Conservation (phyloP, 73 alveolate species). For the Durusdinium trenchii region DNA sequence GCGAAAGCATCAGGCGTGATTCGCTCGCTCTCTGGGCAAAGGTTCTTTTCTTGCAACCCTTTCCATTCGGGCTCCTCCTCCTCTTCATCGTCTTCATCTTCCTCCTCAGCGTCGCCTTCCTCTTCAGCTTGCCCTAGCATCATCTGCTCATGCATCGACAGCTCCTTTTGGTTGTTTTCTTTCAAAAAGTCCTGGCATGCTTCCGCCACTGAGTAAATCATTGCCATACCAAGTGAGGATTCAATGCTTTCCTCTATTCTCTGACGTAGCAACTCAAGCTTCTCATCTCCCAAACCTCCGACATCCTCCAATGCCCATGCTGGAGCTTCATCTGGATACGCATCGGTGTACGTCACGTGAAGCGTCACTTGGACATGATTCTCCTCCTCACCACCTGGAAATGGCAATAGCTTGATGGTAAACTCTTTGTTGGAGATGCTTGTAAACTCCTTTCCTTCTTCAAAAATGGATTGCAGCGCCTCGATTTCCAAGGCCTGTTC, state of each 20-base stretch:
- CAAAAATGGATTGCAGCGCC: constrained; percentile 91
- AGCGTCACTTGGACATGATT: constrained; percentile 68
- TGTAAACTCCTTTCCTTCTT: constrained; percentile 76
- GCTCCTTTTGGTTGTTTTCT: constrained; percentile 85
- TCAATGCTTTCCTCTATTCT: constrained; percentile 73
- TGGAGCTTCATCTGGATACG: constrained; percentile 91
- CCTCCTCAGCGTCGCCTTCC: constrained; percentile 76
- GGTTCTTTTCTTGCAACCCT: constrained; percentile 54
- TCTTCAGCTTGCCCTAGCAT: constrained; percentile 85
- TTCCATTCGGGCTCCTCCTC: constrained; percentile 95
- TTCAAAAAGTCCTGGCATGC: constrained; percentile 86
- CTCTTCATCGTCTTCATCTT: constrained; percentile 65
- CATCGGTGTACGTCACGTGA: constrained; percentile 80
- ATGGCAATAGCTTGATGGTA: constrained; percentile 62
- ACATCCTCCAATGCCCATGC: constrained; percentile 79
- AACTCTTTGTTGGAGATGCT: constrained; percentile 76
- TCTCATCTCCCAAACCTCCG: constrained; percentile 67
- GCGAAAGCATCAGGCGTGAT: constrained; percentile 61
- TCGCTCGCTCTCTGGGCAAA: constrained; percentile 73
- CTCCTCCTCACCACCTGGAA: constrained; percentile 94
- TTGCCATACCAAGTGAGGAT: constrained; percentile 80
- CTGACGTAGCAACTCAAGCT: constrained; percentile 51
- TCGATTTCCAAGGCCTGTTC: constrained; percentile 90
- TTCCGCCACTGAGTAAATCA: constrained; percentile 64
- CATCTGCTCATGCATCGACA: constrained; percentile 95